Percentiles rank a stretch among this genome's conserved stretches.
phyloP scores from a whole-genome alignment of 1,284 basidiomycete genomes.

The Singerocomus rubriflavus region DNA sequence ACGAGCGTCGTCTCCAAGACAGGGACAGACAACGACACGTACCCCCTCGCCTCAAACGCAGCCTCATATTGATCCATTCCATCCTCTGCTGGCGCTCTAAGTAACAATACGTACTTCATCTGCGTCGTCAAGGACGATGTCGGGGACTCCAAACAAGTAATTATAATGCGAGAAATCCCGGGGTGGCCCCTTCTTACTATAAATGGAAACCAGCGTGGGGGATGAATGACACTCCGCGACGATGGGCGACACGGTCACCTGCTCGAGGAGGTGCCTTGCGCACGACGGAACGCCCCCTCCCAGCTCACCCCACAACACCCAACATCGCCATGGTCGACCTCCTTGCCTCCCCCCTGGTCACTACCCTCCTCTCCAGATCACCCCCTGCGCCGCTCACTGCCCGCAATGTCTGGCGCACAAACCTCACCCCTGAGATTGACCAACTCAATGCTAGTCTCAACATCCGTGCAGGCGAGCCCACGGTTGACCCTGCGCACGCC shows the following conservation, averaged over 20 bases:
- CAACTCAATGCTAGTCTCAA: constrained; percentile 17
- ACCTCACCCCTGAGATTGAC: constrained; percentile 24
- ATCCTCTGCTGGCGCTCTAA: constrained; percentile 47
- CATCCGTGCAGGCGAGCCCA: constrained; percentile 17
- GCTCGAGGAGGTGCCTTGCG: too few relatives aligned
- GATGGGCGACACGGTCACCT: neutral
- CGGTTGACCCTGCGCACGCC: neutral
- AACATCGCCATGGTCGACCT: constrained; percentile 8
- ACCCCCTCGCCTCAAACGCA: constrained; percentile 43
- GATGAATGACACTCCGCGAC: constrained; percentile 10
- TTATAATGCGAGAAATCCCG: too few relatives aligned
- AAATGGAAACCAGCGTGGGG: neutral
- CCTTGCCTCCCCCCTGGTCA: constrained; percentile 15
- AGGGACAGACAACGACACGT: constrained; percentile 53
- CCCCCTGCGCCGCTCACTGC: constrained; percentile 18
- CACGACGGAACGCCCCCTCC: neutral
- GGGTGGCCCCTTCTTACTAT: too few relatives aligned
- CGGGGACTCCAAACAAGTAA: too few relatives aligned
- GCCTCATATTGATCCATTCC: constrained; percentile 52
- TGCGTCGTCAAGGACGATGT: neutral
- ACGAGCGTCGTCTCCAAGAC: constrained; percentile 62
- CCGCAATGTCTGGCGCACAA: constrained; percentile 18
- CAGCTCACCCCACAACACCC: neutral
- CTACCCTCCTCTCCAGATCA: constrained; percentile 17
- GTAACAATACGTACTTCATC: constrained; percentile 46